Base-by-base conservation (phyloP, 1,284 basidiomycete species). In the Sanghuangporus sanghuang region DNA sequence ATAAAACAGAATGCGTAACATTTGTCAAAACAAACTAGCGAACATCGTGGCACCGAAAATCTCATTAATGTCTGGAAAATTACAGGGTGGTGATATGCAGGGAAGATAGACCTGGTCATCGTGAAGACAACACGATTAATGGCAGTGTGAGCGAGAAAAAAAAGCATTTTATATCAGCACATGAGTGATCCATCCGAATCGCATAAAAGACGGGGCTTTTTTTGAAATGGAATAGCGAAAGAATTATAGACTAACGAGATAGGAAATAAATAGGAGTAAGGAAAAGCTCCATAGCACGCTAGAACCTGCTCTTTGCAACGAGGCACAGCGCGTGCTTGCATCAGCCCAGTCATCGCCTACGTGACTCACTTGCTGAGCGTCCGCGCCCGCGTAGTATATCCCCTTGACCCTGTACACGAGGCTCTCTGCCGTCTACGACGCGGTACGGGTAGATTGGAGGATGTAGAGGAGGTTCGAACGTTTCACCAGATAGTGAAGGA, bases 401-500 rank as follows among this genome's bases (percentile, higher is more conserved):
- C 54, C 56, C 64, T 55, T 48, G 61, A 46, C 60, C 64, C 57
- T 62, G 61, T 16, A 23, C 59, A 62, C 57, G 57, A 59, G 60
- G 56, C 16, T 56, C 48, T 46, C 38, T 53, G 32, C 23, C 40
- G 9, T 46, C 50, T 27, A 53, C 52, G 16, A 49, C 56, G 18
- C 49, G 55, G 21, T 59, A 46, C 11, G 48, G 64, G 23, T 57
- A 53, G 39, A 32, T 16, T 23, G 55, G 9, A 14, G 44, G 44
- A 46, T 46, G 44, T n/a, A 18, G 16, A 8, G 65, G 65, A 18
- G 61, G 62, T 18, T 66, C 65, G 23, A 66, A 66, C 2, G 62
- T 63, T 36, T 38, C 57, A 18, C 65, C 65, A 35, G 65, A 63
- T 52, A 66, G 49, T 6, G 65, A 66, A 23, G 65, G 65, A 2